phyloP scores from a whole-genome alignment of 192 early-diverging fungal genomes.

The Cladochytrium replicatum region DNA sequence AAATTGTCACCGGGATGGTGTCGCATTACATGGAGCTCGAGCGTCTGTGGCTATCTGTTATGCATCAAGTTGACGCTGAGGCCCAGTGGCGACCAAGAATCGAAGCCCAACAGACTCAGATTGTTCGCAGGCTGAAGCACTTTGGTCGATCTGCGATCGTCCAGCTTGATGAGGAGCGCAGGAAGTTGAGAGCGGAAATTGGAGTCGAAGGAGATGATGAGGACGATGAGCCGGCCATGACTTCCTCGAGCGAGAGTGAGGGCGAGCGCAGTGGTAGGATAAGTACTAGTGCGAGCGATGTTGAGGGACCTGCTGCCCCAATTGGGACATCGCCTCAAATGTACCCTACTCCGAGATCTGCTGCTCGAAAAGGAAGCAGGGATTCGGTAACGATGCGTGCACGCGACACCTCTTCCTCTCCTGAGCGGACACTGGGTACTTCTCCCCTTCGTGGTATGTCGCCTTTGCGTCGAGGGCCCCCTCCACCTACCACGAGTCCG shows the following conservation, averaged over 20 bases:
- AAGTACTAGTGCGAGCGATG: conserved; percentile 4
- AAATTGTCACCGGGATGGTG: conserved; percentile 53
- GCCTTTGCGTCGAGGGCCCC: not conserved
- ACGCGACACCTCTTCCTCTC: not conserved
- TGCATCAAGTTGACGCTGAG: conserved; percentile 38
- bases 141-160: conserved; percentile 40
- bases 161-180: conserved; percentile 17
- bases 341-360: conserved; percentile 20
- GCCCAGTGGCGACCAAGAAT: conserved; percentile 50
- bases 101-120: conserved; percentile 46
- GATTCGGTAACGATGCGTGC: not conserved
- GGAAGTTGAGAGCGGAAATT: not conserved
- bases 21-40: conserved; percentile 60
- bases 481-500: not conserved
- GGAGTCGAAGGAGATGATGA: conserved; percentile 1
- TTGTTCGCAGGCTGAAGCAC: conserved; percentile 28
- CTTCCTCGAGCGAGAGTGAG: too few species aligned
- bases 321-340: conserved; percentile 25
- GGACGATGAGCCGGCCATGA: conserved; percentile 6
- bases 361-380: not conserved
- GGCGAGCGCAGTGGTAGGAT: not conserved
- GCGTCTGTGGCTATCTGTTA: conserved; percentile 50
- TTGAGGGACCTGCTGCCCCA: conserved; percentile 8
- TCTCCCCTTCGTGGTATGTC: not conserved
- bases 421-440: not conserved